Evolutionary conservation across 495 filamentous ascomycete species (phyloP).

Genomic region (Pseudotulostoma volvatum): DNA sequence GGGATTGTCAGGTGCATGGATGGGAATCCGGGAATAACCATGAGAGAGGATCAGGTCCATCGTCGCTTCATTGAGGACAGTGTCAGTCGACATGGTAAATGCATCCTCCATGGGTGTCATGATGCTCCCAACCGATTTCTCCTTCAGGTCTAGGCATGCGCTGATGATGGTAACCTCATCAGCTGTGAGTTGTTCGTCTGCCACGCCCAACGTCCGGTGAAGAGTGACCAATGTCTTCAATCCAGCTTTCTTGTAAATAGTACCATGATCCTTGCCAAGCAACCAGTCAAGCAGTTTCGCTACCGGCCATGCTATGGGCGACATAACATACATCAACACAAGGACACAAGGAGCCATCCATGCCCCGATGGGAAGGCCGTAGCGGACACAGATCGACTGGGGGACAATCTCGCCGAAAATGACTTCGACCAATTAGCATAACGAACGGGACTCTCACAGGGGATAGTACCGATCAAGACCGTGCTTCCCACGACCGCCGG

Average conservation of each 20-base stretch:
- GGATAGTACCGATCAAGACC: constrained; percentile 64
- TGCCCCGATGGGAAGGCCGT: constrained; percentile 90
- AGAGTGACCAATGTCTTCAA: constrained; percentile 82
- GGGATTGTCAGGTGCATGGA: constrained; percentile 68
- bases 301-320: constrained; percentile 73
- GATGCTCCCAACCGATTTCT: constrained; percentile 82
- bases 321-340: constrained; percentile 77
- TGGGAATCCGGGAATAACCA: constrained; percentile 90
- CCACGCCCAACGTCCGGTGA: constrained; percentile 76
- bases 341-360: constrained; percentile 85
- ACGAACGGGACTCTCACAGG: background rate
- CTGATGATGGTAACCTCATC: constrained; percentile 98
- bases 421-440: constrained; percentile 38
- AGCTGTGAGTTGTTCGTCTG: constrained; percentile 78
- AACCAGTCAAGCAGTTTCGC: constrained; percentile 79
- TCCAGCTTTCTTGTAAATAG: constrained; percentile 89
- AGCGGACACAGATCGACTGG: constrained; percentile 91
- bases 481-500: constrained; percentile 88
- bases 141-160: constrained; percentile 88
- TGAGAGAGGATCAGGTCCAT: constrained; percentile 86
- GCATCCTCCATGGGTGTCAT: constrained; percentile 99
- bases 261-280: constrained; percentile 83
- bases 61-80: constrained; percentile 73
- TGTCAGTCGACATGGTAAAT: constrained; percentile 86
- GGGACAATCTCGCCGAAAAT: constrained; percentile 96